Evolutionary conservation across 352 stramenopile species (phyloP), one percentile per base, ranked within the genome.

Genomic region (Phytophthora pinifolia): DNA sequence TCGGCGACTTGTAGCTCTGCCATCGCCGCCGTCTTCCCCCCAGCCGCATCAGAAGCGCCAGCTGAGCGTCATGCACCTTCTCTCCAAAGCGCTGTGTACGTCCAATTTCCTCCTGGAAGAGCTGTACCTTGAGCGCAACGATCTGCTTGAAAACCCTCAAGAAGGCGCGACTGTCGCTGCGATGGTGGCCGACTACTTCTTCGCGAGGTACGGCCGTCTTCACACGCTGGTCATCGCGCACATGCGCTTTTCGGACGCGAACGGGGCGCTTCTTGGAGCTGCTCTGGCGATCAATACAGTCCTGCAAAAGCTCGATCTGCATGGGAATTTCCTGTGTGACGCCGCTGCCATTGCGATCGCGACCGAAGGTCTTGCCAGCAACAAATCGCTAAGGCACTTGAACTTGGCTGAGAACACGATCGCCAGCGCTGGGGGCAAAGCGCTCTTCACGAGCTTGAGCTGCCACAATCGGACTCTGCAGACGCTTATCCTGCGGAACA

Each of bases 131-230:
- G 76, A 89, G 30, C 62, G 65, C 8, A 89, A 86, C 37, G 37
- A 67, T 9, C 43, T 87, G 29, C 39, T 82, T 1, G 6, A 32
- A 6, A 46, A 38, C 7, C 43, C 57, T 7, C 44, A 46, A 20
- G 72, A 86, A 29, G 76, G 70, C 0, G 22, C 50, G 0, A 49
- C 62, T 9, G 25, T 91, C 3, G 78, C 76, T 7, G 47, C 20
- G 0, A 68, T 79, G n/a, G 34, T 91, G 0, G 74, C 78, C 14
- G 80, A 91, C 52, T 91, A 79, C 52, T 91, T 91, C 60, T 86
- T 87, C 50, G 80, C 74, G n/a, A 65, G 76, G 2, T 91, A 91
- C 44, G 80, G 78, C 0, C 70, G 68, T 13, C 59, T 92, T 6
- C 47, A 53, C 8, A 76, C 54, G n/a, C 60, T 92, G 15, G 61